Base-by-base conservation (phyloP, 1,284 basidiomycete species). In the Irpex lacteus region DNA sequence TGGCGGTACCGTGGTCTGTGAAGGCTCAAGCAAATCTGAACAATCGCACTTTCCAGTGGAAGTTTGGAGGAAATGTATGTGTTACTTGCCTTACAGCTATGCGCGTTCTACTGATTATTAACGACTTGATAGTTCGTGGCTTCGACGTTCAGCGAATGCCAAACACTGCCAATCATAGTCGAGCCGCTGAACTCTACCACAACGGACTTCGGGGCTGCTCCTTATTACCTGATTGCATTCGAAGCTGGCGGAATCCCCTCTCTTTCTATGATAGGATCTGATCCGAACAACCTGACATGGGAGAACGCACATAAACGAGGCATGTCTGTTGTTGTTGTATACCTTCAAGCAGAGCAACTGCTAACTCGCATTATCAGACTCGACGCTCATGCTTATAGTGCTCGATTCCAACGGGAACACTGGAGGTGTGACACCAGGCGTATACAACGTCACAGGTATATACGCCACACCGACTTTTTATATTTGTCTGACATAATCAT, bases 201-300 rank as follows among this genome's bases (percentile, higher is more conserved):
- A 13, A 50, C 66, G 2, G 15, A 58, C 56, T 15, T 36, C 70
- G 81, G 78, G 0, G 70, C 74, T 0, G 76, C 82, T 2, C 83
- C 82, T 1, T 86, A 80, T 67, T 84, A 81, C 68, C 79, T 86
- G 78, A 74, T 82, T 34, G 80, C 82, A 0, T 79, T 81, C 61
- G 78, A 78, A 47, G 62, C 75, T 6, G 75, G 76, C 4, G 81
- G 81, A 3, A 75, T 78, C 2, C 79, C 82, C 0, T 78, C 76
- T 13, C 80, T 78, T 7, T 73, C 74, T 3, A 66, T 74, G n/a
- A 73, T 85, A 44, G 84, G 83, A n/a, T 71, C 70, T 4, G 74
- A 82, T 57, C 73, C 74, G 8, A 69, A 64, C 32, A 74, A 77
- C 36, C 67, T 85, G 32, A 71, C 65, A 6, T 86, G 82, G 82